Base-by-base conservation (phyloP, 495 filamentous ascomycete species). In the Parachaetomium inaequale region DNA sequence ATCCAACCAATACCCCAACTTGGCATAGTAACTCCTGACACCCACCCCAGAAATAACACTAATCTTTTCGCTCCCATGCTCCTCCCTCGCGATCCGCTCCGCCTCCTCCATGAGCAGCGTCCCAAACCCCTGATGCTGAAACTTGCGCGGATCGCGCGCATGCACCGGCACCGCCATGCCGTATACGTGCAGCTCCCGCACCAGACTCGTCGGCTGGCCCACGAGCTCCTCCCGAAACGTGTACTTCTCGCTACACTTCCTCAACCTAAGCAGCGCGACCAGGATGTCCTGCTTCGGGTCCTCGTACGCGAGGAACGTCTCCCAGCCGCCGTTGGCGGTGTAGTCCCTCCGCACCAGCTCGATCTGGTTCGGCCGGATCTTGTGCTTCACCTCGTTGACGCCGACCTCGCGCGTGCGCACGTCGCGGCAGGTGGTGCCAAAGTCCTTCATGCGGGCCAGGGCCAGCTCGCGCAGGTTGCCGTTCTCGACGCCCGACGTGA, bases 271-370 rank as follows among this genome's bases (percentile, higher is more conserved):
- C 52, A 98, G 78, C 17, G 90, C 95, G 55, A 98, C 96, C 19
- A 98, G 77, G 63, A 98, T 98, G 74, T 98, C 94, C 73, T 97
- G 94, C 78, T 97, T 96, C 3, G 94, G 94, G 70, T 98, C 94
- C 70, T 98, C 94, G 69, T 98, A 98, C 21, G 94, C 92, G 6
- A 98, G 77, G 76, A 98, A 98, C 0, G 95, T 98, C 75, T 98
- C 94, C 94, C 94, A 98, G 15, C 94, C 95, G 23, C 88, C 90
- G 71, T 98, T 98, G 58, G 94, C 94, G 0, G 85, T 81, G 72
- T 98, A 98, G 78, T 98, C 94, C 47, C 94, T 85, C 29, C 94
- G 89, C n/a, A 98, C 87, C 38, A 98, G 87, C 80, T 98, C 94
- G 59, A 98, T 89, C 75, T 98, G 94, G 61, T 90, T 92, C 0